phyloP scores from a whole-genome alignment of 805 yeast species.

The Saturnispora saitoi region DNA sequence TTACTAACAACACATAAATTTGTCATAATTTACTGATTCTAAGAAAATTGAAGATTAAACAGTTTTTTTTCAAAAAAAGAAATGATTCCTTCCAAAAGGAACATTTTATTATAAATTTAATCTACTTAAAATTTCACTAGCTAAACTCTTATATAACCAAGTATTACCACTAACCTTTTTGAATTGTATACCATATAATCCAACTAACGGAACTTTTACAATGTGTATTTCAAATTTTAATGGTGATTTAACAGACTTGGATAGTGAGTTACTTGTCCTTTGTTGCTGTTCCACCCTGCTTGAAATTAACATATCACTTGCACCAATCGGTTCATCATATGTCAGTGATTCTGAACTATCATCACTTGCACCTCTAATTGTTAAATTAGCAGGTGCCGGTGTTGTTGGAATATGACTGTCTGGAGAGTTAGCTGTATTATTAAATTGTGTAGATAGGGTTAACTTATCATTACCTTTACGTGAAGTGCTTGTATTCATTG shows the following conservation, averaged over 20 bases:
- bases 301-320: slow-evolving; percentile 51
- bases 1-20: too few relatives aligned
- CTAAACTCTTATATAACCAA: slow-evolving; percentile 89
- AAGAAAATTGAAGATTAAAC: neutral
- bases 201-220: slow-evolving; percentile 85
- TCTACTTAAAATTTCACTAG: slow-evolving; percentile 71
- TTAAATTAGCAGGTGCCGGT: slow-evolving; percentile 32
- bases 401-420: slow-evolving; percentile 26
- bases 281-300: slow-evolving; percentile 45
- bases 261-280: slow-evolving; percentile 9
- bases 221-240: slow-evolving; percentile 84
- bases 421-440: slow-evolving; percentile 35
- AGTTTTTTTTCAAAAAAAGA: neutral
- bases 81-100: neutral
- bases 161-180: slow-evolving; percentile 90
- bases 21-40: too few relatives aligned
- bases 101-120: slow-evolving; percentile 42
- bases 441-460: slow-evolving; percentile 26
- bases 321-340: slow-evolving; percentile 39
- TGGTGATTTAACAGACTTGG: slow-evolving; percentile 39
- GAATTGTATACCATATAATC: slow-evolving; percentile 89
- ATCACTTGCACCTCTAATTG: slow-evolving; percentile 27
- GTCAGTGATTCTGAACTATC: slow-evolving; percentile 58
- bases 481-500: slow-evolving; percentile 15
- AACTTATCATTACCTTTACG: slow-evolving; percentile 28